Conservation (phyloP, 148 eudicot species). For the Limonium bicolor region DNA sequence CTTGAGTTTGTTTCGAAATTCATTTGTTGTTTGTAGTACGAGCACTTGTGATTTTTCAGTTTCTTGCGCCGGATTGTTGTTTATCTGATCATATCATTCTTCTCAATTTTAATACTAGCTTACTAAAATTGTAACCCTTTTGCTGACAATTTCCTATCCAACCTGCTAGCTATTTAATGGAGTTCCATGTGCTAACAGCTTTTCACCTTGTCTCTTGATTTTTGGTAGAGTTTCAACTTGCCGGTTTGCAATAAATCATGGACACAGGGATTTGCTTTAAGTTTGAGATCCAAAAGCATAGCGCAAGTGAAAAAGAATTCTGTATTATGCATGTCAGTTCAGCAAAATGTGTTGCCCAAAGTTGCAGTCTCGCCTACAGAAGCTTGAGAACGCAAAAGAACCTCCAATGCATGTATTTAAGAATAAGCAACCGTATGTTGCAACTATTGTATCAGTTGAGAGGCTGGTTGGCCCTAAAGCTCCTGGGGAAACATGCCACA, state of each 20-base stretch:
- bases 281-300: slow-evolving; percentile 23
- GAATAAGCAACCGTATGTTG: slow-evolving; percentile 72
- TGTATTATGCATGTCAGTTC: slow-evolving; percentile 63
- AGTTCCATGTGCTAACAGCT: not conserved
- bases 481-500: slow-evolving; percentile 93
- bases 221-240: slow-evolving; percentile 30
- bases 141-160: not conserved
- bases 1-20: too few relatives aligned
- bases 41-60: too few relatives aligned
- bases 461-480: slow-evolving; percentile 86
- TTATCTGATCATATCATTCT: not conserved
- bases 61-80: not conserved
- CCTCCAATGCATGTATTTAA: slow-evolving; percentile 73
- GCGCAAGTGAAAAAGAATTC: slow-evolving; percentile 25
- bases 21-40: too few relatives aligned
- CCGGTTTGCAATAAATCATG: slow-evolving; percentile 40
- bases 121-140: not conserved
- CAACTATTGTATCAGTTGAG: slow-evolving; percentile 83
- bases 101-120: not conserved
- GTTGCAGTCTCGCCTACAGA: slow-evolving; percentile 49
- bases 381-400: slow-evolving; percentile 58
- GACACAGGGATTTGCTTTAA: slow-evolving; percentile 17
- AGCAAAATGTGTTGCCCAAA: slow-evolving; percentile 48
- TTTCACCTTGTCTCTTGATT: slow-evolving; percentile 7
- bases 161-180: too few relatives aligned